A percentile compares a stretch with the other conserved stretches of the same genome.
These are phyloP conservation scores for Helenozyma rhizophorensis DNA, from an alignment of 805 yeast species.

Conservation along the genomic window DNA sequence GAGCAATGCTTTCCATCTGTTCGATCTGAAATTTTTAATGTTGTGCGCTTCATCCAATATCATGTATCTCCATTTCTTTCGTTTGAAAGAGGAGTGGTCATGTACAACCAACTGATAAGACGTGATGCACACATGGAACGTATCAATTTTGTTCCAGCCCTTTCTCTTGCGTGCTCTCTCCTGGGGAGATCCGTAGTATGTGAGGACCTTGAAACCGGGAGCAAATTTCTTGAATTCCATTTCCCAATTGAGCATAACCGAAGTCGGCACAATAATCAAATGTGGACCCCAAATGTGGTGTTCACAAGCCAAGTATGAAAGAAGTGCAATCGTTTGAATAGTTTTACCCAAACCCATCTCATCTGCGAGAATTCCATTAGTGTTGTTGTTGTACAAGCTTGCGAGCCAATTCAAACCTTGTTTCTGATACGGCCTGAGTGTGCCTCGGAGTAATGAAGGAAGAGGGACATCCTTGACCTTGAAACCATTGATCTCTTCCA, in stretches of 20 bases:
- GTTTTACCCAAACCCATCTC: slow-evolving; percentile 99
- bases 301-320: slow-evolving; percentile 87
- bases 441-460: slow-evolving; percentile 76
- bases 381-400: slow-evolving; percentile 82
- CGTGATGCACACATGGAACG: slow-evolving; percentile 95
- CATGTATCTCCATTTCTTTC: slow-evolving; percentile 95
- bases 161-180: slow-evolving; percentile 93
- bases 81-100: slow-evolving; percentile 88
- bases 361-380: slow-evolving; percentile 96
- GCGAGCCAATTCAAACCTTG: slow-evolving; percentile 98
- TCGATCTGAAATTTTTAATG: slow-evolving; percentile 92
- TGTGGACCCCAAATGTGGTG: slow-evolving; percentile 98
- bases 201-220: slow-evolving; percentile 93
- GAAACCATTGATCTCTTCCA: slow-evolving; percentile 38
- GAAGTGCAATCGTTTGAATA: slow-evolving; percentile 85
- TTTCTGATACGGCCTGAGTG: slow-evolving; percentile 84
- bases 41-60: slow-evolving; percentile 97
- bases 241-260: slow-evolving; percentile 97
- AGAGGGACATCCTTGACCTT: slow-evolving; percentile 62
- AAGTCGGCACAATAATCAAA: slow-evolving; percentile 92
- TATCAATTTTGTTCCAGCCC: slow-evolving; percentile 96
- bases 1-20: slow-evolving; percentile 92
- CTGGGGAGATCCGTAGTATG: slow-evolving; percentile 95
- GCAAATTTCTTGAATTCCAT: slow-evolving; percentile 98
- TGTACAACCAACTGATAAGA: slow-evolving; percentile 97